Evolutionary conservation across 208 protist species (phyloP), one percentile per base, ranked within the genome.

Genomic region (Trypanosoma theileri): DNA sequence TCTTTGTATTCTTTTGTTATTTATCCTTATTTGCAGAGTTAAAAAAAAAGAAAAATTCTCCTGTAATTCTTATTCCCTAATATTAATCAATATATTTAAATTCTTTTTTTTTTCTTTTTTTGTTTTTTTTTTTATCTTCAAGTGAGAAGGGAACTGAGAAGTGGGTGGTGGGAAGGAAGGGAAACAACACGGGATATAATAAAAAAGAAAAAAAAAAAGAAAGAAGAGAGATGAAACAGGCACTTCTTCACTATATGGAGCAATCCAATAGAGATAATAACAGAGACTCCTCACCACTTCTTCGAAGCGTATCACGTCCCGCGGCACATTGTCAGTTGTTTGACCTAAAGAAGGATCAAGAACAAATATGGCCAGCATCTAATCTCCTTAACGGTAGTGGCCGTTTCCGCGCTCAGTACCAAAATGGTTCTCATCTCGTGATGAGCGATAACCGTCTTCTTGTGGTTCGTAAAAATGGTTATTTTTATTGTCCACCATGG

Each of bases 401-500:
- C 3, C 58, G 41, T 45, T 70, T 53, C 44, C 45, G 16, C 6
- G 50, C 56, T 35, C 44, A 66, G n/a, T 76, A 61, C 19, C 31
- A 48, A 9, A 66, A 70, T 55, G 71, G 63, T 31, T 57, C 59
- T n/a, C 71, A 76, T 41, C 58, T 76, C 12, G 50, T 76, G 26
- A 66, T 70, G 51, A 76, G 71, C 41, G 64, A 60, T 19, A 70
- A 70, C 24, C 45, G 71, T 19, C 71, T 89, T 50, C 48, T 93
- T 52, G 74, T 93, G 0, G 77, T 77, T 14, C 52, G 64, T 19
- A 58, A 76, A 4, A 54, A 54, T 17, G 68, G 66, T 12, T 69
- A 81, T 48, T 83, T 89, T 51, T 78, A 78, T 26, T 91, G 85
- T 40, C 85, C 84, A 3, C 85, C 88, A 4, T 91, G 86, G 54